Evolutionary conservation across 1,284 basidiomycete genomes (phyloP), one percentile per base, ranked within the genome.

Genomic region (Pyrrhoderma lamaoense): DNA sequence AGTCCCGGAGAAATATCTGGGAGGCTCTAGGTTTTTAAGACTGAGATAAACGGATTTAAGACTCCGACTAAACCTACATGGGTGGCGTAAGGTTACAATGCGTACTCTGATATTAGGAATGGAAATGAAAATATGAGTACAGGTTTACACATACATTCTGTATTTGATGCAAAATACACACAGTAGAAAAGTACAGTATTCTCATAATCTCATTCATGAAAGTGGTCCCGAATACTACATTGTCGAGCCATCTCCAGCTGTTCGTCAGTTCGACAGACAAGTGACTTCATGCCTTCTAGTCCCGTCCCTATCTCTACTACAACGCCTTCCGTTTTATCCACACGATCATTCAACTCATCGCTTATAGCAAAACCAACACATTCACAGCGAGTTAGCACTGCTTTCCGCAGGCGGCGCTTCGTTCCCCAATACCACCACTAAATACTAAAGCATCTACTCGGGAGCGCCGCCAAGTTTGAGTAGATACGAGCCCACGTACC

Each of bases 341-440:
- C 59, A 2, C 53, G 55, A 7, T 51, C 53, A 52, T 81, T 80
- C 57, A 62, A 67, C 43, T n/a, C 31, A 13, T 64, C 59, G 53
- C 79, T 73, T 1, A 79, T 54, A 42, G 62, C 61, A 46, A 83
- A 85, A 0, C 85, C 85, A 22, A 92, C 62, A 64, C 79, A 87
- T 19, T 51, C 58, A 19, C 85, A 69, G 42, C 73, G 70, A 34
- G 72, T 63, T 2, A 67, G 70, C 9, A 93, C 72, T 23, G 79
- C 77, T 42, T 67, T 63, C 38, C 91, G 68, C 52, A 94, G 65
- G 56, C 77, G 70, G 67, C 69, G 47, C 82, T 79, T 58, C 74
- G 73, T 68, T 94, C 91, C 0, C 91, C 91, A 49, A 94, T 89
- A 0, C 90, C 90, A 3, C 90, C 91, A 0, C 87, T 76, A 63